Base-by-base conservation (phyloP, 2,329 filamentous ascomycete genomes). In the Penicillium sp. region DNA sequence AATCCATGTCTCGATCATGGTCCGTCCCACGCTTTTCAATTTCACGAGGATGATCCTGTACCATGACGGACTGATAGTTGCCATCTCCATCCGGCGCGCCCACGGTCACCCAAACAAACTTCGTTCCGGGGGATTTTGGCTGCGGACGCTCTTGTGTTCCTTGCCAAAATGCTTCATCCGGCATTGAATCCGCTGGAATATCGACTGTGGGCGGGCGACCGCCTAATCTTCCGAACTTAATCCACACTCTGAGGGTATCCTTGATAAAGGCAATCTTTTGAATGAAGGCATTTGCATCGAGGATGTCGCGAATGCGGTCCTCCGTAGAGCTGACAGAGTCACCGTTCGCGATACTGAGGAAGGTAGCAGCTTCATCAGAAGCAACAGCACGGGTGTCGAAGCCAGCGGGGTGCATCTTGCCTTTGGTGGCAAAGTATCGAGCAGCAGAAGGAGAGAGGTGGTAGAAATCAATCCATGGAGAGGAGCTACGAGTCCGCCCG, bases 51-150 rank as follows among this genome's bases (percentile, higher is more conserved):
- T 49, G 42, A 13, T 65, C 63, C 49, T 71, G 74, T 14, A 75
- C 52, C 21, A 70, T 66, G 16, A 75, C 58, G 2, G 73, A 74
- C n/a, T 70, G 67, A 57, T 77, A 77, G 24, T 75, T 69, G 2
- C 70, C 73, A 67, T 80, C 78, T 22, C 77, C 78, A 50, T 77
- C 77, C 21, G 73, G 75, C 18, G 77, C 75, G 7, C 78, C 78
- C 14, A 80, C 77, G 0, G 77, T 79, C 22, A 79, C 78, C 78
- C 81, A 83, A 52, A 77, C 78, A 43, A 81, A 77, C 63, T 81
- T 81, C 4, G 67, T 78, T 71, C 67, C 71, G 27, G 83, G 80
- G 16, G 67, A 79, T 52, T 75, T 72, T 56, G 62, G 62, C 47
- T 66, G 73, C 44, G 62, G 71, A 36, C 64, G 76, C 64, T 71